Base-by-base conservation (phyloP, 345 rosid genomes). In the Hibiscus tridactylites region DNA sequence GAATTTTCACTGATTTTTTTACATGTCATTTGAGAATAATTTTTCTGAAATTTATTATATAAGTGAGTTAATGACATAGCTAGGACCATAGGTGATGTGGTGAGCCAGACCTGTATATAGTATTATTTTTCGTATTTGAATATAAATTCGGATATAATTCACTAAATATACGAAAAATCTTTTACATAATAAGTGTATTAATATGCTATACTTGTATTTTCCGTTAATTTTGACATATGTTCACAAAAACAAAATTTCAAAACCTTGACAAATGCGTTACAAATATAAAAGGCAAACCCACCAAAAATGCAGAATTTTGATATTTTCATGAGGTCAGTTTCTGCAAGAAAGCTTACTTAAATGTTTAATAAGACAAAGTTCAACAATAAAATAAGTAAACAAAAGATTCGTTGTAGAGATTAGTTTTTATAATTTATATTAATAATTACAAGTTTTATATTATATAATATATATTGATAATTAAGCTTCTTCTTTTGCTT, bases 391-490 rank as follows among this genome's bases (percentile, higher is more conserved):
- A 73, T 60, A 60, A 61, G 9, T 16, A 1, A 1, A 13, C 59
- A 21, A 49, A 4, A 82, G 73, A 50, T 76, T 63, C 59, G 50
- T 37, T 29, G 24, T 10, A 7, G 42, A 46, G 56, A 19, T 64
- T 72, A 73, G 53, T 67, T 71, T 71, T 63, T 35, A 50, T 68
- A 67, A 12, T 67, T 21, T 44, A 1, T 13, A 2, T 71, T 79
- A 77, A 82, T 83, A 80, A 83, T 86, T 77, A 72, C 76, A 73
- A 69, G 71, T 52, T 52, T 52, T 46, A 46, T 37, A 37, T 37
- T 37, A 37, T 6, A 46, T 37, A 37, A 6, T 37, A 37, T 6
- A 5, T 52, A 37, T 37, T 37, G 16, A n/a, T 6, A 52, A n/a
- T 31, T 31, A 31, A 31, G 35, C 35, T 31, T 31, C 35, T 31